Conservation (phyloP, 83 land plant species). For the Picea mariana region DNA sequence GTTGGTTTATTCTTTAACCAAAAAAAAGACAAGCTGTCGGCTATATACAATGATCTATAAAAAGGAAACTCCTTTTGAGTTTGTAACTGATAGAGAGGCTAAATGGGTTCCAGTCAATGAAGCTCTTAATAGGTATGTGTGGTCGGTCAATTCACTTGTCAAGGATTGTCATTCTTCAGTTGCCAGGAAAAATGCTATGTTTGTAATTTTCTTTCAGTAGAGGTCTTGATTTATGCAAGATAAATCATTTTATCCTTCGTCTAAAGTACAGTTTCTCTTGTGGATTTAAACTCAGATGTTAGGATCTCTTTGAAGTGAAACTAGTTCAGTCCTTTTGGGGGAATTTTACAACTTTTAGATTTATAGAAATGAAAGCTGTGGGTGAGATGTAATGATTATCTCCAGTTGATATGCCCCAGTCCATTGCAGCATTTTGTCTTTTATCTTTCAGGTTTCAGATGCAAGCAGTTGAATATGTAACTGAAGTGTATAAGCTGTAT, state of each 20-base stretch:
- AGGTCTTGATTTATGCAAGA: too few relatives aligned
- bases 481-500: not conserved
- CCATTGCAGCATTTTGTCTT: not conserved
- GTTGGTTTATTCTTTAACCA: conserved; percentile 9
- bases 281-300: not conserved
- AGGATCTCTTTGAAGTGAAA: not conserved
- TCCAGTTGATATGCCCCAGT: not conserved
- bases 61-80: not conserved
- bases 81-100: not conserved
- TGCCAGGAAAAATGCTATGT: too few relatives aligned
- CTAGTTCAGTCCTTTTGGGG: not conserved
- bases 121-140: conserved; percentile 1
- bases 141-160: too few relatives aligned
- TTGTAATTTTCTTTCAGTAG: too few relatives aligned
- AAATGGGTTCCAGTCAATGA: conserved; percentile 12
- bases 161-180: too few relatives aligned
- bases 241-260: too few relatives aligned
- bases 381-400: not conserved
- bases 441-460: not conserved
- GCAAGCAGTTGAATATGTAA: not conserved
- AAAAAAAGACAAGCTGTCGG: not conserved
- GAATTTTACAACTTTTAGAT: not conserved
- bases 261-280: not conserved
- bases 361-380: not conserved
- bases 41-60: conserved; percentile 1